Percentiles rank a stretch among this genome's conserved stretches.
Conservation (phyloP, 2,329 filamentous ascomycete species). For the Emericellopsis cladophorae region DNA sequence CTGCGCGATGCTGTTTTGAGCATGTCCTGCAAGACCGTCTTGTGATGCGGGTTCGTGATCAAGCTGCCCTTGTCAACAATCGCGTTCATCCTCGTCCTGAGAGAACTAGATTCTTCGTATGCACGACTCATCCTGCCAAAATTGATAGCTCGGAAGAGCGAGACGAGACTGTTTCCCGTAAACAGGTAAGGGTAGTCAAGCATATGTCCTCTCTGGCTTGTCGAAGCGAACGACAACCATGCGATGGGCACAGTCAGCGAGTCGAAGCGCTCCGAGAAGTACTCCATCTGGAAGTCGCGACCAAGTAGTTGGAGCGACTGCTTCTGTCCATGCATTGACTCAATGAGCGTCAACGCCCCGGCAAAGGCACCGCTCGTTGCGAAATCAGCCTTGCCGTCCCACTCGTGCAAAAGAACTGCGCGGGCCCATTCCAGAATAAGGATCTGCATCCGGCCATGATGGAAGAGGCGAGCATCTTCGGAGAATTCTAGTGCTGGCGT, state of each 20-base stretch:
- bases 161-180: conserved; percentile 55
- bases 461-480: conserved; percentile 20
- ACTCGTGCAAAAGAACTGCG: conserved; percentile 63
- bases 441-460: conserved; percentile 43
- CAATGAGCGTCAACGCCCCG: conserved; percentile 63
- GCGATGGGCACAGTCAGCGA: conserved; percentile 59
- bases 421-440: conserved; percentile 59
- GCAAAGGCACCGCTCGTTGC: conserved; percentile 59
- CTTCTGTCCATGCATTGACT: conserved; percentile 53
- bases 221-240: conserved; percentile 52
- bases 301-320: conserved; percentile 52
- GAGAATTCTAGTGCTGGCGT: conserved; percentile 34
- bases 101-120: conserved; percentile 55
- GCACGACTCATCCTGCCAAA: conserved; percentile 74
- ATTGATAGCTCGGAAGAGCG: conserved; percentile 81
- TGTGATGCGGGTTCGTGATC: conserved; percentile 43
- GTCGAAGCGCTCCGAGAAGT: conserved; percentile 66
- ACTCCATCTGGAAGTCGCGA: conserved; percentile 61
- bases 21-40: conserved; percentile 47
- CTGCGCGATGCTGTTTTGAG: conserved; percentile 55
- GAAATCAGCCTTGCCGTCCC: conserved; percentile 65
- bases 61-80: conserved; percentile 41
- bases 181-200: conserved; percentile 77
- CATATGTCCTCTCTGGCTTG: conserved; percentile 56
- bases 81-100: conserved; percentile 41